Base-by-base conservation (phyloP, 2,329 filamentous ascomycete genomes). In the Mycosphaerella sp. region DNA sequence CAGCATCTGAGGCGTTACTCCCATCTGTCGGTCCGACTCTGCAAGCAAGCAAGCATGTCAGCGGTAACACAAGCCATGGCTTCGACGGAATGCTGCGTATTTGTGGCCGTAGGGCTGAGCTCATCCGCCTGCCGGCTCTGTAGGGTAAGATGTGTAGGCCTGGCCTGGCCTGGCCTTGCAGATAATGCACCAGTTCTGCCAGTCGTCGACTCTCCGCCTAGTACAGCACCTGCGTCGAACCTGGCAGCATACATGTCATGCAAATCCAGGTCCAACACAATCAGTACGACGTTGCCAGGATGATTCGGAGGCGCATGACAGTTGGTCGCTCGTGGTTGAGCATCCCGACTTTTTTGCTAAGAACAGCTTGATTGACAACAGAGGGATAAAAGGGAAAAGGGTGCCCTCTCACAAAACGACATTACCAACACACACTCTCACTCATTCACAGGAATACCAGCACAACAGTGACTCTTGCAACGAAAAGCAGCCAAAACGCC, bases 291-390 rank as follows among this genome's bases (percentile, higher is more conserved):
- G 32, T 39, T 28, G 42, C 35, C 37, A 37, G 30, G 35, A 18
- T 36, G 52, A 57, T 54, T 53, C 54, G 51, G 40, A 17, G 21
- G n/a, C 17, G 49, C 44, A 36, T 51, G 53, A 56, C 54, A 52
- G 36, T 25, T 21, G 9, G 40, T 30, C 21, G 21, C n/a, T 25
- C n/a, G n/a, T n/a, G n/a, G n/a, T n/a, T n/a, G n/a, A n/a, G n/a
- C n/a, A n/a, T n/a, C n/a, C n/a, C n/a, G n/a, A n/a, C n/a, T n/a
- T n/a, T n/a, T n/a, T n/a, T n/a, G n/a, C n/a, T n/a, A n/a, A n/a
- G n/a, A n/a, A n/a, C n/a, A n/a, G n/a, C n/a, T n/a, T 16, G 44
- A 25, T 25, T 25, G 21, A 25, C 21, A n/a, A 14, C 34, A 13
- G 21, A 16, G 13, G 25, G 37, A 48, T 48, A 41, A 41, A 48